Conservation (phyloP, 768 basidiomycete species). For the Cyclocybe cylindracea region DNA sequence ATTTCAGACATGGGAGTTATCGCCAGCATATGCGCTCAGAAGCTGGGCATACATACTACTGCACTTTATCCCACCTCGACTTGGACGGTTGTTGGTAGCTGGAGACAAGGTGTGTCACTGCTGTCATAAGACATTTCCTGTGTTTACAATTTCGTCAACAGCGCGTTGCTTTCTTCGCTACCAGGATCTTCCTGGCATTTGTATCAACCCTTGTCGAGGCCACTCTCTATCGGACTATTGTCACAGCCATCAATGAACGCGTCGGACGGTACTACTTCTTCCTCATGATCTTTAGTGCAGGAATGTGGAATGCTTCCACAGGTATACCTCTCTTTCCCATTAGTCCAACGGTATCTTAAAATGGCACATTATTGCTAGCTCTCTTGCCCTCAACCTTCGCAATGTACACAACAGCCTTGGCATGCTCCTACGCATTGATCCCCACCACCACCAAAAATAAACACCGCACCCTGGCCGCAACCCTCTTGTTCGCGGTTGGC, state of each 20-base stretch:
- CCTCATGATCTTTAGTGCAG: slow-evolving; percentile 80
- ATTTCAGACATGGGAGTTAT: slow-evolving; percentile 98
- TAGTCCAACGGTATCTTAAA: neutral
- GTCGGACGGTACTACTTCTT: slow-evolving; percentile 95
- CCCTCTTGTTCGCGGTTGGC: slow-evolving; percentile 73
- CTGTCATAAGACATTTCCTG: neutral
- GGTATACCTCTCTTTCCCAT: slow-evolving; percentile 44
- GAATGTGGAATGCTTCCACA: slow-evolving; percentile 92
- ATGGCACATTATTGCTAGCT: slow-evolving; percentile 46
- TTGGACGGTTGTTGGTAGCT: slow-evolving; percentile 52
- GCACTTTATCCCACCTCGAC: slow-evolving; percentile 67
- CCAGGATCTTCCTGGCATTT: slow-evolving; percentile 78
- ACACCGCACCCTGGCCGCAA: slow-evolving; percentile 63
- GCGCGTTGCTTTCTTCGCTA: slow-evolving; percentile 88
- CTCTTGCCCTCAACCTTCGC: slow-evolving; percentile 95
- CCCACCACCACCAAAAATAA: slow-evolving; percentile 55
- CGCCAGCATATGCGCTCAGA: slow-evolving; percentile 87
- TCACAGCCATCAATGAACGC: slow-evolving; percentile 80
- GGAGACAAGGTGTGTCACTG: slow-evolving; percentile 58
- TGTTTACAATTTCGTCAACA: slow-evolving; percentile 29
- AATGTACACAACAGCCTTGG: slow-evolving; percentile 86
- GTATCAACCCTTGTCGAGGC: slow-evolving; percentile 78
- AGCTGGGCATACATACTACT: slow-evolving; percentile 93
- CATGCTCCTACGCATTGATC: slow-evolving; percentile 66
- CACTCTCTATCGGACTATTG: slow-evolving; percentile 78